A percentile compares a stretch with the other conserved stretches of the same genome.
Evolutionary conservation across 768 basidiomycete species (phyloP).

Genomic region (Pluteus cervinus): DNA sequence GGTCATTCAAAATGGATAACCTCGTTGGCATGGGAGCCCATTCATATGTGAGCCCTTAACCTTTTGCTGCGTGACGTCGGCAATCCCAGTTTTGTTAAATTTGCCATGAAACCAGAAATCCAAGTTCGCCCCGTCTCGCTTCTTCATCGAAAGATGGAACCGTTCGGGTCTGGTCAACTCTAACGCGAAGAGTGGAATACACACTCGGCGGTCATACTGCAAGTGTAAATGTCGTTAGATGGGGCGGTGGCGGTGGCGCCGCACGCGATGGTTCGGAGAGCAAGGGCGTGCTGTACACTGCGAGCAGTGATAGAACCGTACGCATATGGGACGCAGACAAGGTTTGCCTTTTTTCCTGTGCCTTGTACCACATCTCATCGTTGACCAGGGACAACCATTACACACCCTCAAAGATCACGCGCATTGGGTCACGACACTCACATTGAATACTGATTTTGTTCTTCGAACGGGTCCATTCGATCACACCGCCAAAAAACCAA

Average conservation of each 20-base stretch:
- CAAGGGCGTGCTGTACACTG: slow-evolving; percentile 85
- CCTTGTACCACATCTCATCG: slow-evolving; percentile 3
- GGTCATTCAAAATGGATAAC: slow-evolving; percentile 98
- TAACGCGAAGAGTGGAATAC: slow-evolving; percentile 68
- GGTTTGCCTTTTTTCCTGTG: slow-evolving; percentile 31
- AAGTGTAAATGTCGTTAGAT: slow-evolving; percentile 90
- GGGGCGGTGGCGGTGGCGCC: slow-evolving; percentile 78
- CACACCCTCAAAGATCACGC: slow-evolving; percentile 92
- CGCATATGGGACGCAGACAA: slow-evolving; percentile 87
- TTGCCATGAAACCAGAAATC: too few species aligned
- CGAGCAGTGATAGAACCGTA: slow-evolving; percentile 90
- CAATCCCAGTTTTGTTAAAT: slow-evolving; percentile 5
- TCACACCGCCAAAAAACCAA: slow-evolving; percentile 73
- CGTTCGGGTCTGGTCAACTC: slow-evolving; percentile 88
- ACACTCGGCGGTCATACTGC: slow-evolving; percentile 91
- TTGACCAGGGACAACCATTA: slow-evolving; percentile 67
- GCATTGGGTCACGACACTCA: slow-evolving; percentile 97
- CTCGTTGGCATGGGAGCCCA: slow-evolving; percentile 92
- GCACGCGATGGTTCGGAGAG: background rate
- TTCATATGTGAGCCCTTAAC: slow-evolving; percentile 64
- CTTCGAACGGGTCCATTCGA: slow-evolving; percentile 94
- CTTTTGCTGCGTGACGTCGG: slow-evolving; percentile 2
- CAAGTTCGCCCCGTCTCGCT: slow-evolving; percentile 75
- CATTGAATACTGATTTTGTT: slow-evolving; percentile 93
- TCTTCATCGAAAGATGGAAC: slow-evolving; percentile 96